Percentiles rank a stretch among this genome's conserved stretches.
Conservation (phyloP, 768 basidiomycete genomes). For the Podaxis pistillaris region DNA sequence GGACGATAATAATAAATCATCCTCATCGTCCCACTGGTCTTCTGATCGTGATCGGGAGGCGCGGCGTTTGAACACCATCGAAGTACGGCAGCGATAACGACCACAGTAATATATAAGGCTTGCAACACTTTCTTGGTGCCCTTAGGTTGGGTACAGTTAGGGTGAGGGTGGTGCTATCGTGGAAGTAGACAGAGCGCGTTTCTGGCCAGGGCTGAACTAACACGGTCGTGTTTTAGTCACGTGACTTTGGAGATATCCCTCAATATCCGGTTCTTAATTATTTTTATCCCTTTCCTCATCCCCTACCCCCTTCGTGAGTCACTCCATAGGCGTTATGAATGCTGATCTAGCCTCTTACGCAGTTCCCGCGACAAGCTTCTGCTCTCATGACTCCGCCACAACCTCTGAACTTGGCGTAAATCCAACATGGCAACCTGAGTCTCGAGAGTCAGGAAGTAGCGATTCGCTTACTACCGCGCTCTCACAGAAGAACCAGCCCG, state of each 20-base stretch:
- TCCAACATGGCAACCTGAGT: neutral
- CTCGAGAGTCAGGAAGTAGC: neutral
- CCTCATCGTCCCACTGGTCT: conserved; percentile 19
- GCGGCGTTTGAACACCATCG: conserved; percentile 24
- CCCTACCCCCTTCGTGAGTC: no score
- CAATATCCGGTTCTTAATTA: neutral
- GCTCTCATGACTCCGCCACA: conserved; percentile 1
- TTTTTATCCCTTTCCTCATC: neutral
- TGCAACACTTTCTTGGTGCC: neutral
- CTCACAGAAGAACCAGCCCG: neutral
- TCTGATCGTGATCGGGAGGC: conserved; percentile 19
- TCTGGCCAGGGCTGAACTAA: neutral
- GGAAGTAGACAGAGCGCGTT: neutral
- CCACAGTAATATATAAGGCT: neutral
- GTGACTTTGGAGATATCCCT: neutral
- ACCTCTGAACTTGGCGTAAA: neutral
- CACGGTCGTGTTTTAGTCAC: neutral
- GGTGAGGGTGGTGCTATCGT: neutral
- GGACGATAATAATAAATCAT: conserved; percentile 8
- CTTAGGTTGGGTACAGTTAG: neutral
- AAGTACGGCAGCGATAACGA: neutral
- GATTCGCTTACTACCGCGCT: neutral
- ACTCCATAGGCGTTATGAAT: no score
- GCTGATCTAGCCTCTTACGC: neutral
- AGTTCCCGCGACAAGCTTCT: neutral